These are phyloP conservation scores for Hylodesmum podocarpum DNA, from an alignment of 306 rosid species.

Conservation along the genomic window DNA sequence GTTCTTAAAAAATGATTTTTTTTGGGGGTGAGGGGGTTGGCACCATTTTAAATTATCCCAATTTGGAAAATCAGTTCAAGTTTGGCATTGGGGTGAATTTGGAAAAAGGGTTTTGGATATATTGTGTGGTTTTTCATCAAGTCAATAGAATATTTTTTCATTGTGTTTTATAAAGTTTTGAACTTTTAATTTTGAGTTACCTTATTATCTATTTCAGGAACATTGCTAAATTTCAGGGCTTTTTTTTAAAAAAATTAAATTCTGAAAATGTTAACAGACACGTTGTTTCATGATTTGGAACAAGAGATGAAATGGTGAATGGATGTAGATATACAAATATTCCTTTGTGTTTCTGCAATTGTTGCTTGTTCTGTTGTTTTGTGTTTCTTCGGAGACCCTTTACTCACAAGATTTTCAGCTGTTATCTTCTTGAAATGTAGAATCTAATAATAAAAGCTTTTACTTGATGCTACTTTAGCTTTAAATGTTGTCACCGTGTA, in stretches of 20 bases:
- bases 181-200: neutral
- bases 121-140: neutral
- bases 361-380: slow-evolving; percentile 49
- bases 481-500: slow-evolving; percentile 30
- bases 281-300: neutral
- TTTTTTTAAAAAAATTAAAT: neutral
- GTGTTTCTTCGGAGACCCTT: slow-evolving; percentile 45
- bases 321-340: slow-evolving; percentile 3
- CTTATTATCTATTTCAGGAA: neutral
- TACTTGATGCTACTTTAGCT: slow-evolving; percentile 38
- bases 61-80: slow-evolving; percentile 1
- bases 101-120: neutral
- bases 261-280: neutral
- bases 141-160: slow-evolving; percentile 17
- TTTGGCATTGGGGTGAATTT: neutral
- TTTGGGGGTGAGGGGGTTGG: neutral
- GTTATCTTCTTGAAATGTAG: slow-evolving; percentile 29
- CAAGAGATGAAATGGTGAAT: neutral
- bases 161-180: slow-evolving; percentile 1
- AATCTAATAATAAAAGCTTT: slow-evolving; percentile 20
- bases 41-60: slow-evolving; percentile 8
- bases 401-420: slow-evolving; percentile 44
- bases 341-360: slow-evolving; percentile 39
- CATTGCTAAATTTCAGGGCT: neutral
- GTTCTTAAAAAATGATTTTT: neutral